A percentile compares a stretch with the other conserved stretches of the same genome.
Evolutionary conservation across 2,329 filamentous ascomycete species (phyloP).

Genomic region (Neopestalotiopsis sp.): DNA sequence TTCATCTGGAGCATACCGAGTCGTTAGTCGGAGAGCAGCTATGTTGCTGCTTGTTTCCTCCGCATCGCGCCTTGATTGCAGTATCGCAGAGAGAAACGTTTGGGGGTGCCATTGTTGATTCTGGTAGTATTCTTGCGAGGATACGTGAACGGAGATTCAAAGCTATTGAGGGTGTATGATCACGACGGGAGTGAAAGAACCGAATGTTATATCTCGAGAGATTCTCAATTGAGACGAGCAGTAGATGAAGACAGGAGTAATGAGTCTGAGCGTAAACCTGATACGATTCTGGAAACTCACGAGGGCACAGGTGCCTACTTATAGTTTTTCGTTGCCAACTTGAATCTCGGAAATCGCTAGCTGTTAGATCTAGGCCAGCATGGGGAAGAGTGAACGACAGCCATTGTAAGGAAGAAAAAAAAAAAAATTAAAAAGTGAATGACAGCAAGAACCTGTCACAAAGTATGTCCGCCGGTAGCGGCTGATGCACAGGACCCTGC

Average conservation of each 20-base stretch:
- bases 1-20: constrained; percentile 8
- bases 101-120: background rate
- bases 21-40: background rate
- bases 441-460: constrained; percentile 8
- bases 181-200: background rate
- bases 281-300: background rate
- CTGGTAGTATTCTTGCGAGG: background rate
- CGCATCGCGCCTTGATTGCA: background rate
- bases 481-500: constrained; percentile 15
- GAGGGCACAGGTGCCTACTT: constrained; percentile 14
- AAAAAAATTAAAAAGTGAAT: constrained; percentile 7
- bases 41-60: background rate
- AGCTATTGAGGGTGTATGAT: background rate
- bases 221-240: background rate
- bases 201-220: background rate
- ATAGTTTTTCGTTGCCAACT: constrained; percentile 2
- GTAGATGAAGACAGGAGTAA: background rate
- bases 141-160: background rate
- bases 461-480: constrained; percentile 14
- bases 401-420: background rate
- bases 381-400: background rate
- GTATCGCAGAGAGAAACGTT: background rate
- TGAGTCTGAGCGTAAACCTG: background rate
- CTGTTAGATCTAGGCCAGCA: background rate
- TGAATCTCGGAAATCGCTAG: background rate